These are phyloP conservation scores for Suhomyces prunicola DNA, from an alignment of 805 yeast species.

Conservation along the genomic window DNA sequence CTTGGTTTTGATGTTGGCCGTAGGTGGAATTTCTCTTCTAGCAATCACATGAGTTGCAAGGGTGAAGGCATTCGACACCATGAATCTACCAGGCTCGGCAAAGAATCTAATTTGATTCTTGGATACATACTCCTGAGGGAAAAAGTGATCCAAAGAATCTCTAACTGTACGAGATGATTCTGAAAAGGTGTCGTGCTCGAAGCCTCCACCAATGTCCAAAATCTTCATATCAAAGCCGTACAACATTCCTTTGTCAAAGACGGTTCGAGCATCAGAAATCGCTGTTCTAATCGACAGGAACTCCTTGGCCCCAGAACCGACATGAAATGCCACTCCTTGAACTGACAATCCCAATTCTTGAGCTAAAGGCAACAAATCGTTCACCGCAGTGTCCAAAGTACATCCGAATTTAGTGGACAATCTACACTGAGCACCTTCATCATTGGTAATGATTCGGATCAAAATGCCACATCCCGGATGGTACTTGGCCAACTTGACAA, in stretches of 20 bases:
- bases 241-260: conserved; percentile 58
- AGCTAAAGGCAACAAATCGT: conserved; percentile 58
- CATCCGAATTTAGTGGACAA: conserved; percentile 90
- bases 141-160: conserved; percentile 51
- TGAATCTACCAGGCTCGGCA: conserved; percentile 93
- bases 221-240: conserved; percentile 48
- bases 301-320: conserved; percentile 90
- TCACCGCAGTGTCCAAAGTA: conserved; percentile 48
- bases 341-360: conserved; percentile 58
- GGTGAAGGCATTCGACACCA: conserved; percentile 82
- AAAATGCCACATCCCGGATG: conserved; percentile 72
- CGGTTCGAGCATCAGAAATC: conserved; percentile 60
- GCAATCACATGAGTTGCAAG: conserved; percentile 84
- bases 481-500: conserved; percentile 62
- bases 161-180: conserved; percentile 58
- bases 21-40: conserved; percentile 48
- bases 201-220: conserved; percentile 95
- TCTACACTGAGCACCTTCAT: conserved; percentile 80
- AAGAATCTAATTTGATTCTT: conserved; percentile 46
- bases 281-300: conserved; percentile 65
- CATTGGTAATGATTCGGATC: conserved; percentile 86
- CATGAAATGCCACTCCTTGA: conserved; percentile 90
- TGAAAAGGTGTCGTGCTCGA: conserved; percentile 59
- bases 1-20: conserved; percentile 6
- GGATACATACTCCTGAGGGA: conserved; percentile 43